phyloP scores from a whole-genome alignment of 2,329 filamentous ascomycete species.

The Phaeosphaeria sp. region DNA sequence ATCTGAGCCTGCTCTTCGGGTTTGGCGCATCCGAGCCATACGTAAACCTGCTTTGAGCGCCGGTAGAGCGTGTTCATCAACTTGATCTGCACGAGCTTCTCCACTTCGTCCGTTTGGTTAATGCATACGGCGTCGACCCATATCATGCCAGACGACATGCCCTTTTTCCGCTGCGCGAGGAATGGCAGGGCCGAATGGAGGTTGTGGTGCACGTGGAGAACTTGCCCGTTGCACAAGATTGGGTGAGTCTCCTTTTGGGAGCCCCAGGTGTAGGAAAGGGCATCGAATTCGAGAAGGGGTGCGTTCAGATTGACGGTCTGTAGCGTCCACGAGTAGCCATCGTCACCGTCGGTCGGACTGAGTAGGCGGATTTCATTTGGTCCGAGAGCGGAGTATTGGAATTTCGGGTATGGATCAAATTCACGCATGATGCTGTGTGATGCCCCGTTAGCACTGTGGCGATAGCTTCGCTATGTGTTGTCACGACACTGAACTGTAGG shows the following conservation, averaged over 20 bases:
- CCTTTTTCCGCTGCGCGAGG: not conserved
- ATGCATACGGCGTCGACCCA: constrained; percentile 7
- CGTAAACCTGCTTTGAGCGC: not conserved
- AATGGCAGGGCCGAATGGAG: constrained; percentile 5
- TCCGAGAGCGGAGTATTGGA: not conserved
- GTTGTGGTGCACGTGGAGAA: constrained; percentile 2
- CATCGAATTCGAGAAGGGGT: constrained; percentile 1
- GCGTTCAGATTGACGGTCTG: not conserved
- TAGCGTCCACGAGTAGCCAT: not conserved
- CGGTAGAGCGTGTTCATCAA: constrained; percentile 1
- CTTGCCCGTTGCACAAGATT: not conserved
- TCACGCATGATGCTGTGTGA: not conserved
- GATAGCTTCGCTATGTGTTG: no score
- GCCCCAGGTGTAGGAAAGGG: constrained; percentile 4
- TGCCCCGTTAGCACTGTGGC: no score
- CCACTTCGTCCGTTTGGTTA: not conserved
- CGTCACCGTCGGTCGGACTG: not conserved
- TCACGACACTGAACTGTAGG: no score
- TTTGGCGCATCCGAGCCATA: not conserved
- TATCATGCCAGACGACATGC: not conserved
- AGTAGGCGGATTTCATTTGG: constrained; percentile 1
- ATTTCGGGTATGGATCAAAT: not conserved
- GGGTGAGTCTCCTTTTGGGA: not conserved
- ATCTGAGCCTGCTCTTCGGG: not conserved
- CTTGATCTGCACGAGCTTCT: constrained; percentile 2